Base-by-base conservation (phyloP, 2,329 filamentous ascomycete genomes). In the Sarocladium strictum region DNA sequence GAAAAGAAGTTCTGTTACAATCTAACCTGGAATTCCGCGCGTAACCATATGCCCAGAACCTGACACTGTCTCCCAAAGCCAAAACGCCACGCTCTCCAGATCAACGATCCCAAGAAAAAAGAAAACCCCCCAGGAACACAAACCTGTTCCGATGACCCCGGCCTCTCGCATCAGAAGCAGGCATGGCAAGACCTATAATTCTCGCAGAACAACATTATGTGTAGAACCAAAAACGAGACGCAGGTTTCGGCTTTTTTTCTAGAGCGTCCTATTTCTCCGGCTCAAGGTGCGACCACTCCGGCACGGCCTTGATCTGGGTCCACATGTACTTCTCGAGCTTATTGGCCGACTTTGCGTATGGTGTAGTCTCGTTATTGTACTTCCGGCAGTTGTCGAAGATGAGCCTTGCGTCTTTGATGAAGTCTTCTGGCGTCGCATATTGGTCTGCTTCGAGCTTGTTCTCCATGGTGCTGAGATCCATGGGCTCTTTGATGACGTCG, bases 401-500 rank as follows among this genome's bases (percentile, higher is more conserved):
- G 64, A 97, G 81, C 65, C 85, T 86, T 10, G 92, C 89, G 67
- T 99, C 94, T 59, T 80, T 83, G 72, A 93, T 85, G 63, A 99
- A 97, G 63, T 97, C 94, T 66, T 97, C 91, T 0, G 94, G 93
- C 0, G 84, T 91, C 15, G 85, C 82, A 67, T 99, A 99, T 65
- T 93, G 83, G 71, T 97, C 94, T 37, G 90, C 90, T 65, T 97
- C 92, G 59, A 97, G 86, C 71, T 96, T 96, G 62, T 84, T 85
- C 71, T 97, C 94, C 93, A 99, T 97, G 19, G 92, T 97, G 49
- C 83, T 86, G 49, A 97, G 77, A 67, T 97, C 94, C 94, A 99
- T 99, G 33, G 94, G 94, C 69, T 96, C 89, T 67, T 92, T 92
- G 76, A 99, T 99, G 58, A 97, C 92, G 57, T 96, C 90, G 75